A percentile compares a stretch with the other conserved stretches of the same genome.
Conservation (phyloP, 2,329 filamentous ascomycete species). For the Colletotrichum caudatum region DNA sequence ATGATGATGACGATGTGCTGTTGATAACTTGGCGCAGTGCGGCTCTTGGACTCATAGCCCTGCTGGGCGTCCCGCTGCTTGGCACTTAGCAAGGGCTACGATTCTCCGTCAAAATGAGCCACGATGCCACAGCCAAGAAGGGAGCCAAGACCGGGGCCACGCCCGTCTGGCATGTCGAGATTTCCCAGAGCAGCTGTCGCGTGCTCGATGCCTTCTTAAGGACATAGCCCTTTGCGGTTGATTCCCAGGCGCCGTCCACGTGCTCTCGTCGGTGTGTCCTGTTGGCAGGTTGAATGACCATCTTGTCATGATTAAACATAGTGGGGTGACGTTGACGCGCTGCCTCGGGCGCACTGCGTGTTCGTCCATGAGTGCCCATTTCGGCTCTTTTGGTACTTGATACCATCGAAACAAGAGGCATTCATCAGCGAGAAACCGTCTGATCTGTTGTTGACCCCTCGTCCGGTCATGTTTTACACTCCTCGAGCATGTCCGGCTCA, state of each 20-base stretch:
- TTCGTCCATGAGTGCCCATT: not conserved
- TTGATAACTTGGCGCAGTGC: slow-evolving; percentile 22
- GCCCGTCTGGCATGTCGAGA: slow-evolving; percentile 17
- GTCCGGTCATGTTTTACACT: not conserved
- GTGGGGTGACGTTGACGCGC: not conserved
- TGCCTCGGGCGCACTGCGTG: not conserved
- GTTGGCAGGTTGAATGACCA: slow-evolving; percentile 11
- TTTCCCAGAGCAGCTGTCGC: slow-evolving; percentile 29
- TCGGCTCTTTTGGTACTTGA: not conserved
- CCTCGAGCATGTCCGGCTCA: not conserved
- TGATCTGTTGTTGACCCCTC: not conserved
- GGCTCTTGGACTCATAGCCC: slow-evolving; percentile 4
- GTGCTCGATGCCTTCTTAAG: slow-evolving; percentile 31
- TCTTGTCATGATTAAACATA: slow-evolving; percentile 4
- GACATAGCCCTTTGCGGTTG: not conserved
- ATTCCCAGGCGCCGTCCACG: slow-evolving; percentile 12
- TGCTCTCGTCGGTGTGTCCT: slow-evolving; percentile 15
- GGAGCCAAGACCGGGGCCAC: slow-evolving; percentile 21
- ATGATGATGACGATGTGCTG: slow-evolving; percentile 9
- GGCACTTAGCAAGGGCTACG: slow-evolving; percentile 35
- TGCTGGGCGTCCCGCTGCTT: slow-evolving; percentile 35
- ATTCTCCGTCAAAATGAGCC: not conserved
- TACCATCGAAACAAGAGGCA: not conserved
- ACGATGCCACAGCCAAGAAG: slow-evolving; percentile 32
- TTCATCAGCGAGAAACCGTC: not conserved